Evolutionary conservation across 768 basidiomycete genomes (phyloP), one percentile per base, ranked within the genome.

Genomic region (Termitomyces sp.): DNA sequence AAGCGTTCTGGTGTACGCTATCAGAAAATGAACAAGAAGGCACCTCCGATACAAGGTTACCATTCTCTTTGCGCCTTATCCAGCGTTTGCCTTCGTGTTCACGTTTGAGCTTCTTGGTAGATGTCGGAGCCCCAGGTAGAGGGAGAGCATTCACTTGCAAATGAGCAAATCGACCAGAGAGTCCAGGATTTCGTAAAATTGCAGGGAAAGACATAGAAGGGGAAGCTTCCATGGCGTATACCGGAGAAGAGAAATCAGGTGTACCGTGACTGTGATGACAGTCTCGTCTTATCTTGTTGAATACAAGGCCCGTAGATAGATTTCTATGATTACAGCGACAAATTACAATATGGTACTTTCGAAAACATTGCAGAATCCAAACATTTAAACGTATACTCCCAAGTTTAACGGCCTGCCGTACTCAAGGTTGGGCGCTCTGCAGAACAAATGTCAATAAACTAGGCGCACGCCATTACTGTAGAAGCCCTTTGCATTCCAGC

Each of bases 21-120:
- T 60, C 45, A 60, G 56, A 53, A 29, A 34, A 29, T 15, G 57
- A 50, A 53, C 49, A 37, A 14, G 20, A 32, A 17, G 46, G 25
- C 20, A 32, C 42, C 10, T 42, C 9, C 3, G 73, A 42, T 17
- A 42, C 81, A 56, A 51, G n/a, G 42, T 43, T 37, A 91, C 91
- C 86, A 57, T 93, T 93, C 66, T 92, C 90, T 67, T 85, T 89
- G 20, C 92, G 82, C 65, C 89, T 75, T 5, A 85, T 73, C 86
- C 87, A 91, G 38, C 89, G 86, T 72, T 89, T 92, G 40, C 92
- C 92, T 64, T 91, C 88, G 55, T 86, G 85, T 59, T 82, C 81
- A 56, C 86, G 75, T 43, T 74, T 78, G 38, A 66, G 67, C 67
- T 81, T 84, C 73, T 76, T 84, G 31, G 61, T 42, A 0, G 69